Evolutionary conservation across 495 filamentous ascomycete genomes (phyloP), one percentile per base, ranked within the genome.

Genomic region (Aspergillus biplanus): DNA sequence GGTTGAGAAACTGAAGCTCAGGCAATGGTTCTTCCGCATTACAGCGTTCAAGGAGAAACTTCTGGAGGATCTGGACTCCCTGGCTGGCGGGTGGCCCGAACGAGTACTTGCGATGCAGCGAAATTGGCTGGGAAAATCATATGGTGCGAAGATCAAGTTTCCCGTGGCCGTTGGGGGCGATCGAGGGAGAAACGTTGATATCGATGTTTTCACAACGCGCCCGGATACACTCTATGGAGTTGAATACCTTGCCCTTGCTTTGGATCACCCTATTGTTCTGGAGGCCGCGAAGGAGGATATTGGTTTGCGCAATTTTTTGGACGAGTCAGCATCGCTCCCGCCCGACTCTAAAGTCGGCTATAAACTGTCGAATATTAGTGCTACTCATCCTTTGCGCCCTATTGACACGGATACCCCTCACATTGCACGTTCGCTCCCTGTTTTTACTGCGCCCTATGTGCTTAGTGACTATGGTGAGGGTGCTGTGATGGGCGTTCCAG

Each of bases 11-110:
- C 76, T 85, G 55, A 85, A 85, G 57, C 78, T 96, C 21, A 90
- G 92, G 72, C 92, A 97, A 68, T 97, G 92, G 92, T 97, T 96
- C 67, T 86, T 97, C 56, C 86, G 86, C 33, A 96, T 96, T 64
- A 93, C 91, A 2, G 82, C 82, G 21, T 96, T 91, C 70, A 85
- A 89, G 55, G 86, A 93, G 56, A 75, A 83, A n/a, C 79, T 97
- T 1, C 74, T 96, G 35, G 78, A 87, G 31, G 92, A 91, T 61
- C 80, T 96, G 2, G 86, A 92, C 27, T 73, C 80, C 1, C 77
- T 97, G 7, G 76, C 82, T 8, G 83, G 82, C 4, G 76, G 77
- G 9, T 97, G 92, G 92, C 92, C 92, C 0, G 90, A 95, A 50
- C 82, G 89, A 57, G 92, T 97, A 7, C 65, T 91, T 59, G 76